Evolutionary conservation across 1,284 basidiomycete species (phyloP), one percentile per base, ranked within the genome.

Genomic region (Leccinum colubrinum): DNA sequence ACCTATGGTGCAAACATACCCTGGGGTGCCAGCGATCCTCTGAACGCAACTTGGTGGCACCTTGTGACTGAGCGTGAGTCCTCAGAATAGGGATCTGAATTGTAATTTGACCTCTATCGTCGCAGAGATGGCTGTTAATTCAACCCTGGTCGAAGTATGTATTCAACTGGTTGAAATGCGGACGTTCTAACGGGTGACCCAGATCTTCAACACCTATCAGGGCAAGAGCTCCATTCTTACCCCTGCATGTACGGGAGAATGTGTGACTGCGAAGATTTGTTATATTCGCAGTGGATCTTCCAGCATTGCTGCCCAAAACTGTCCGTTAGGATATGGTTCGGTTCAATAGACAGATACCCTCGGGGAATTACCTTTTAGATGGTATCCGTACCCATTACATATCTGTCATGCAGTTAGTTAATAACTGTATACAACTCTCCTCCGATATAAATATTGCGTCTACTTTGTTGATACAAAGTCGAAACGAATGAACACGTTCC

Each of bases 21-120:
- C 0, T 94, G 92, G 92, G 81, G 82, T 6, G 69, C 74, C 4
- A 79, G 80, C 55, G 90, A 90, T 64, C 91, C 91, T 0, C 74
- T 94, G 61, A 94, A 94, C 67, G 90, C 88, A 15, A 92, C 91
- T 5, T 94, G 89, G 86, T 94, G 91, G 90, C 90, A 92, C 67
- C 81, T 76, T 27, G 85, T 93, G 48, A 93, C 92, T 3, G 90
- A 93, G 77, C 83, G 88, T 86, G 62, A 64, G 78, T 77, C 54
- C 12, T 51, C 6, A 5, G 11, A n/a, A 56, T 4, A 11, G 30
- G 12, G 20, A 22, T 15, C 35, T 20, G 53, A 41, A 54, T 20
- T 30, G 14, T 50, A 7, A 5, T 30, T 61, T 51, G 43, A 63
- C 39, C 51, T 7, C 48, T 14, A 8, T 37, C 51, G 60, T 55